phyloP scores from a whole-genome alignment of 1,284 basidiomycete species.

The Testicularia cyperi region DNA sequence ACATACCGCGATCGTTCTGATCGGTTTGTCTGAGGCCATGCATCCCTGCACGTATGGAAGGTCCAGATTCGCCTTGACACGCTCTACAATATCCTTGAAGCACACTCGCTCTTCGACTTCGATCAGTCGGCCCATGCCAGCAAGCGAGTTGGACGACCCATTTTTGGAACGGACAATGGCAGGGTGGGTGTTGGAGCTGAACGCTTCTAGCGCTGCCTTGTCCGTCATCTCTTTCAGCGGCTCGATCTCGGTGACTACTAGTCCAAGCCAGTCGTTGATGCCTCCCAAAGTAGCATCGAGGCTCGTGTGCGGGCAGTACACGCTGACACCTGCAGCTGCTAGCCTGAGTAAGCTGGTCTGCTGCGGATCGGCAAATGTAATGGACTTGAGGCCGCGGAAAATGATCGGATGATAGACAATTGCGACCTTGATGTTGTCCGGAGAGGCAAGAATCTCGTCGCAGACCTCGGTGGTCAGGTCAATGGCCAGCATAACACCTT shows the following conservation, averaged over 20 bases:
- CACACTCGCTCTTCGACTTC: conserved; percentile 7
- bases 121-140: conserved; percentile 37
- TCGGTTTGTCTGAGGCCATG: conserved; percentile 19
- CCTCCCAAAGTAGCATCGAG: conserved; percentile 79
- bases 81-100: conserved; percentile 25
- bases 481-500: conserved; percentile 52
- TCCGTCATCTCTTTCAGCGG: conserved; percentile 13
- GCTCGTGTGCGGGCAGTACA: conserved; percentile 84
- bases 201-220: neutral
- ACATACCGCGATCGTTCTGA: conserved; percentile 49
- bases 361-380: conserved; percentile 77
- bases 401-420: conserved; percentile 77
- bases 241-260: conserved; percentile 20
- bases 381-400: conserved; percentile 75
- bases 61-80: conserved; percentile 35
- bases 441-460: conserved; percentile 46
- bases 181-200: conserved; percentile 1
- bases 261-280: conserved; percentile 67
- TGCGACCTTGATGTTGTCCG: conserved; percentile 64
- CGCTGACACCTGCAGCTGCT: conserved; percentile 76
- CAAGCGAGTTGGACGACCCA: no score
- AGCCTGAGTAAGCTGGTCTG: conserved; percentile 78
- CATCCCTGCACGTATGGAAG: conserved; percentile 26
- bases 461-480: conserved; percentile 55
- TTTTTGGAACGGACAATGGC: no score